Percentiles rank a stretch among this genome's conserved stretches.
Conservation (phyloP, 495 filamentous ascomycete genomes). For the Amorphotheca resinae region DNA sequence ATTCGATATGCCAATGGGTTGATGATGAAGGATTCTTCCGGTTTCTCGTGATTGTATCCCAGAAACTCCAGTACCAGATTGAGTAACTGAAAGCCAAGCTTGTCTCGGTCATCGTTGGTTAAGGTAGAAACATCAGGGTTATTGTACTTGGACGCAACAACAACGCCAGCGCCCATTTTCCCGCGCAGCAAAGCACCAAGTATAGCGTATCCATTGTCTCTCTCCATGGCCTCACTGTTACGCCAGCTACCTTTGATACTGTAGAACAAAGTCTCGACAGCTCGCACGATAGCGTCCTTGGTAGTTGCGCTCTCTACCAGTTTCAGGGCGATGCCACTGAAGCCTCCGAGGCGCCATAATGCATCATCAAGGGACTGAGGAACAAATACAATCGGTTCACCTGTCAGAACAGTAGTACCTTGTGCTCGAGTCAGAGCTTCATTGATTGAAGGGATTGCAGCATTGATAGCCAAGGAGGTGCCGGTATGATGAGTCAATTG, state of each 20-base stretch:
- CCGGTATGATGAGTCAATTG: constrained; percentile 59
- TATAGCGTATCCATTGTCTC: constrained; percentile 87
- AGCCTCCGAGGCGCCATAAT: constrained; percentile 84
- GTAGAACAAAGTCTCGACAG: constrained; percentile 72
- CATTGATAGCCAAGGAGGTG: constrained; percentile 76
- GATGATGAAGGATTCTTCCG: constrained; percentile 79
- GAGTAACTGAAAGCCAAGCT: constrained; percentile 58
- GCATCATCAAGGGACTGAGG: constrained; percentile 81
- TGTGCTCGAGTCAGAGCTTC: constrained; percentile 68
- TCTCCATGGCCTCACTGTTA: constrained; percentile 97
- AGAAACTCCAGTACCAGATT: constrained; percentile 71
- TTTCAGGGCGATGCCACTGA: constrained; percentile 70
- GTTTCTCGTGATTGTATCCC: constrained; percentile 65
- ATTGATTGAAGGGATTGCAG: constrained; percentile 76
- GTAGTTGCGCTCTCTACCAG: constrained; percentile 63
- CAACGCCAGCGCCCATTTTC: constrained; percentile 51
- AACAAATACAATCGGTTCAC: constrained; percentile 68
- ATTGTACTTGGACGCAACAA: constrained; percentile 26
- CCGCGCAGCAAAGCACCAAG: constrained; percentile 62
- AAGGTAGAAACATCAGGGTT: constrained; percentile 23
- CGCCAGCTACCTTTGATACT: constrained; percentile 83
- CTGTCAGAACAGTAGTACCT: constrained; percentile 70
- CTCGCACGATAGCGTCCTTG: constrained; percentile 54
- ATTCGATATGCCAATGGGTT: constrained; percentile 91
- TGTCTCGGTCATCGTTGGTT: constrained; percentile 43